Base-by-base conservation (phyloP, 1,284 basidiomycete genomes). In the Puccinia brachypodii region DNA sequence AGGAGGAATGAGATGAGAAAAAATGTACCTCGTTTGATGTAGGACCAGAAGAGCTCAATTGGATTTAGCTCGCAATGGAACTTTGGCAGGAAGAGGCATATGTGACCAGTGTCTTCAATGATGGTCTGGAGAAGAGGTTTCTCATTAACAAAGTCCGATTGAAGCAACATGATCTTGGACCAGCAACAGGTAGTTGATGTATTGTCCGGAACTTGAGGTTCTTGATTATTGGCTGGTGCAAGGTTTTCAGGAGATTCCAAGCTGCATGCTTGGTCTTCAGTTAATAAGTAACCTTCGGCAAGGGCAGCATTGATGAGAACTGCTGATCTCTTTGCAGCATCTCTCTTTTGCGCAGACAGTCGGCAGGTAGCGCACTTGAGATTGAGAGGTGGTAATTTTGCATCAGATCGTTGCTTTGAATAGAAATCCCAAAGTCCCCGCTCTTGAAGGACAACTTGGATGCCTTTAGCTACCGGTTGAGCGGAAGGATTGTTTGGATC, bases 11-110 rank as follows among this genome's bases (percentile, higher is more conserved):
- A n/a, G 33, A 64, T 0, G 31, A 62, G 33, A 3, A 76, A 38
- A 33, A 60, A 62, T 36, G 3, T 40, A 62, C 74, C 74, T 8
- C 33, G 36, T 44, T 76, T 76, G 42, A 76, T 36, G 0, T 76
- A 76, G 38, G 33, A 28, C 74, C 74, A 76, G 38, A 76, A 42
- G 25, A 62, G 53, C 58, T 76, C 74, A 42, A 76, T 76, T n/a
- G 58, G 74, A 44, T 76, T 76, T 25, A 76, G 47, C n/a, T 76
- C 36, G 22, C 74, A 76, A 62, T 76, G 50, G n/a, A 76, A 62
- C 3, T 76, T 76, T 22, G 74, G 53, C 2, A 76, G 56, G 28
- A 76, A 76, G 38, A 74, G 56, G 36, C 47, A 74, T 7, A 33
- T 56, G 22, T 74, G 47, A n/a, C 44, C 47, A 14, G 72, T 56